Evolutionary conservation across 2,329 filamentous ascomycete species (phyloP).

Genomic region (Aspergillus persii): DNA sequence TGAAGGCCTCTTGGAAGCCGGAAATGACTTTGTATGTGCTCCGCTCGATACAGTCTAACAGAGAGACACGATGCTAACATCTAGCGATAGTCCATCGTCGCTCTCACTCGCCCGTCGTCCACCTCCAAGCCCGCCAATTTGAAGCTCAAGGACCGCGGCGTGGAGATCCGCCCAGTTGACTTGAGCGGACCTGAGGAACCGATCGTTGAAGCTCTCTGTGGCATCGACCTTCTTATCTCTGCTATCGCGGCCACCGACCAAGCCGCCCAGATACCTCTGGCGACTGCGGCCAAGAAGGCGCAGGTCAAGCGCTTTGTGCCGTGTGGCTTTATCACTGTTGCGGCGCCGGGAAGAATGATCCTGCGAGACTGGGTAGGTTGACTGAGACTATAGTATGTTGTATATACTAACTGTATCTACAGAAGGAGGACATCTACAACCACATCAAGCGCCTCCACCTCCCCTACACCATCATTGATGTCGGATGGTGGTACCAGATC

Average conservation of each 20-base stretch:
- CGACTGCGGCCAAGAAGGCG: slow-evolving; percentile 44
- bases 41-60: too few species aligned
- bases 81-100: too few species aligned
- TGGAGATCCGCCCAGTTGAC: too few species aligned
- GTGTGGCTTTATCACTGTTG: slow-evolving; percentile 42
- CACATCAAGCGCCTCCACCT: slow-evolving; percentile 45
- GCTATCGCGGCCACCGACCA: slow-evolving; percentile 27
- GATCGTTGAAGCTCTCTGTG: slow-evolving; percentile 6
- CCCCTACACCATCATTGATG: slow-evolving; percentile 54
- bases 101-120: too few species aligned
- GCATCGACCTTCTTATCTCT: slow-evolving; percentile 42
- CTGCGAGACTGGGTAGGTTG: slow-evolving; percentile 29
- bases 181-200: too few species aligned
- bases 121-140: too few species aligned
- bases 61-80: too few species aligned
- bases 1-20: too few species aligned
- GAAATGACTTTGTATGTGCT: too few species aligned
- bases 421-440: slow-evolving; percentile 50
- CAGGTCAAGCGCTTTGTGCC: slow-evolving; percentile 50
- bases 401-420: not conserved
- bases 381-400: not conserved
- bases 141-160: too few species aligned
- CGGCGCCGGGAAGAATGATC: slow-evolving; percentile 35
- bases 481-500: slow-evolving; percentile 54
- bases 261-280: slow-evolving; percentile 39